Base-by-base conservation (phyloP, 2,329 filamentous ascomycete genomes). In the Pyrenochaeta sp. region DNA sequence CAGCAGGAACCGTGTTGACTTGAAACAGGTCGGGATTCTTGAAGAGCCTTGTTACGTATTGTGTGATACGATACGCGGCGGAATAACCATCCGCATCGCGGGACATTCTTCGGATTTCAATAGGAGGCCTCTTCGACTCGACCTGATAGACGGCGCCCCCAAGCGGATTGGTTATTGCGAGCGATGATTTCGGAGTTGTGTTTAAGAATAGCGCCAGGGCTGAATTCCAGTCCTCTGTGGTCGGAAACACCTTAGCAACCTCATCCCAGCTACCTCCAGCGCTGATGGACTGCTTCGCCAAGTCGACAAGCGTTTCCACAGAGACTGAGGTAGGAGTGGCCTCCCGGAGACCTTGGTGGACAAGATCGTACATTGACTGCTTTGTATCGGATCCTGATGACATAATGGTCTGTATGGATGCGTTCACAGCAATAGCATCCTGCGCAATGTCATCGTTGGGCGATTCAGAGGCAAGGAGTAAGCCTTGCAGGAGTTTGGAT, bases 101-200 rank as follows among this genome's bases (percentile, higher is more conserved):
- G 29, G 78, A 69, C 14, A 83, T 75, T 39, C 64, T 66, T 51
- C 61, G 64, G 58, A 56, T 40, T 54, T 61, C 49, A 6, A 39
- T 32, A 9, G 49, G 21, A 67, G 54, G 67, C 51, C 35, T 56
- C 44, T 17, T 70, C 51, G 47, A 68, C 52, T 60, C 75, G 0
- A 89, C 80, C 2, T 97, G 76, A 60, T 89, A 87, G 5, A 90
- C 84, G 0, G 86, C 85, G 3, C 91, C 91, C 0, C 85, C 87
- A 6, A 97, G 79, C 20, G 82, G 83, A 67, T 87, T 93, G 2
- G 89, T 91, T 4, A 97, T 84, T 0, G 91, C 86, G 2, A 96
- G 76, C 0, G 91, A 87, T 4, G 84, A 79, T 55, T 85, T 84
- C 2, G 87, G 83, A 1, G 77, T 64, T 1, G 75, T 68, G 27